Evolutionary conservation across 257 asterid genomes (phyloP).

Genomic region (Knoxia roxburghii): DNA sequence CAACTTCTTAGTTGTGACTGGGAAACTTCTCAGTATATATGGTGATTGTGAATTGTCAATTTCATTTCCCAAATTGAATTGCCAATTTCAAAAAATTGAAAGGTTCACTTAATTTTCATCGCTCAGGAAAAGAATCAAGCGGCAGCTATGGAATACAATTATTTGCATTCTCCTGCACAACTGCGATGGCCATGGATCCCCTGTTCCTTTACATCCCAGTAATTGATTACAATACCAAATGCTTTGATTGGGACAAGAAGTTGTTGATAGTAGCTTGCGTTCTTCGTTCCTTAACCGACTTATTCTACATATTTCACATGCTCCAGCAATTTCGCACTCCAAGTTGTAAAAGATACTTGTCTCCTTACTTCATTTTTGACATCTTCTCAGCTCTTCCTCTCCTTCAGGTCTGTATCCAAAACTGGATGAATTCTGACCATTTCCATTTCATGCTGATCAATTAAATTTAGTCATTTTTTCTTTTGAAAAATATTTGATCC

Average conservation of each 20-base stretch:
- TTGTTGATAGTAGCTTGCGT: conserved; percentile 41
- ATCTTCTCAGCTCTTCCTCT: conserved; percentile 55
- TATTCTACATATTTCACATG: conserved; percentile 50
- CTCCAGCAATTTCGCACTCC: conserved; percentile 57
- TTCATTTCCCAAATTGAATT: conserved; percentile 26
- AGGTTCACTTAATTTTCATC: conserved; percentile 7
- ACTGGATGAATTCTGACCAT: not conserved
- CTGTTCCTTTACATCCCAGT: conserved; percentile 63
- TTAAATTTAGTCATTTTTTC: not conserved
- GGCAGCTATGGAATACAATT: conserved; percentile 48
- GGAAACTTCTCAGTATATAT: too few relatives aligned
- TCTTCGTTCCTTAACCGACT: conserved; percentile 51
- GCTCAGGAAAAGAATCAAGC: conserved; percentile 12
- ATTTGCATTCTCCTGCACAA: conserved; percentile 41
- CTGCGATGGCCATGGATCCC: conserved; percentile 53
- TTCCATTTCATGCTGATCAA: not conserved
- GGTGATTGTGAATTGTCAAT: too few relatives aligned
- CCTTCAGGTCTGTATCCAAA: conserved; percentile 62
- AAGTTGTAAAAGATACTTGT: conserved; percentile 44
- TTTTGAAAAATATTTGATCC: not conserved
- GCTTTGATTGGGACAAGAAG: conserved; percentile 39
- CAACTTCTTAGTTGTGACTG: too few relatives aligned
- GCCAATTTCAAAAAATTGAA: conserved; percentile 26
- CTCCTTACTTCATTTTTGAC: conserved; percentile 45
- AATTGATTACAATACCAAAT: conserved; percentile 21